Percentiles rank a stretch among this genome's conserved stretches.
Conservation (phyloP, 2,329 filamentous ascomycete species). For the Ceratocystis harringtonii region DNA sequence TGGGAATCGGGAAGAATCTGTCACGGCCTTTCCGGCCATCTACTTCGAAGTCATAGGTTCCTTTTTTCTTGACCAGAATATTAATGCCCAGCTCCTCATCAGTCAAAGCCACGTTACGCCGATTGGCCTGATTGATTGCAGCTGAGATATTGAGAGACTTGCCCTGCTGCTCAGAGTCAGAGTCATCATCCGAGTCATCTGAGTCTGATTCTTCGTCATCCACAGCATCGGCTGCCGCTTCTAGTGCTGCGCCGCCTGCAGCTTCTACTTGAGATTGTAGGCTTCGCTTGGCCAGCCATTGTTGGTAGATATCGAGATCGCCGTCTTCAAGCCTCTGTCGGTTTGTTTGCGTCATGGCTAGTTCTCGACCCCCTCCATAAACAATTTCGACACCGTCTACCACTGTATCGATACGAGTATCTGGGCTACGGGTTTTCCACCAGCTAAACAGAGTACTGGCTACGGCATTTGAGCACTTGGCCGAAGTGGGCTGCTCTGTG, state of each 20-base stretch:
- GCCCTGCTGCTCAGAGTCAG: slow-evolving; percentile 79
- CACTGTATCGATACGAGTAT: slow-evolving; percentile 38
- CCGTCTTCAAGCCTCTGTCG: slow-evolving; percentile 55
- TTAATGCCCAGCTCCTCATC: slow-evolving; percentile 89
- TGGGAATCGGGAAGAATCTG: slow-evolving; percentile 76
- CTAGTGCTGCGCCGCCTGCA: slow-evolving; percentile 47
- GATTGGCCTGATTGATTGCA: slow-evolving; percentile 65
- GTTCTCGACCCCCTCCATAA: slow-evolving; percentile 45
- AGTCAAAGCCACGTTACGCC: slow-evolving; percentile 72
- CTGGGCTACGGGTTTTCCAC: slow-evolving; percentile 56
- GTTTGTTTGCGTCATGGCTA: slow-evolving; percentile 46
- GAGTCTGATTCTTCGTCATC: slow-evolving; percentile 76
- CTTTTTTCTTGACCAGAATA: slow-evolving; percentile 73
- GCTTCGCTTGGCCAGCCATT: slow-evolving; percentile 79
- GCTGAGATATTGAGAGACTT: slow-evolving; percentile 81
- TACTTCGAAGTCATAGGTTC: slow-evolving; percentile 86
- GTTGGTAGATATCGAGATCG: slow-evolving; percentile 72
- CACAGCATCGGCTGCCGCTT: slow-evolving; percentile 50
- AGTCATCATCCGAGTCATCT: slow-evolving; percentile 74
- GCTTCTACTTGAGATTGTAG: slow-evolving; percentile 66
- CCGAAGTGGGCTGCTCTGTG: slow-evolving; percentile 55
- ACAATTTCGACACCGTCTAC: slow-evolving; percentile 50
- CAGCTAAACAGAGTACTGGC: slow-evolving; percentile 66
- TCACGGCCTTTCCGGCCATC: slow-evolving; percentile 83
- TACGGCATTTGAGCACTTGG: slow-evolving; percentile 26